Percentiles rank a stretch among this genome's conserved stretches.
Conservation (phyloP, 2,329 filamentous ascomycete species). For the Plectosphaerella plurivora region DNA sequence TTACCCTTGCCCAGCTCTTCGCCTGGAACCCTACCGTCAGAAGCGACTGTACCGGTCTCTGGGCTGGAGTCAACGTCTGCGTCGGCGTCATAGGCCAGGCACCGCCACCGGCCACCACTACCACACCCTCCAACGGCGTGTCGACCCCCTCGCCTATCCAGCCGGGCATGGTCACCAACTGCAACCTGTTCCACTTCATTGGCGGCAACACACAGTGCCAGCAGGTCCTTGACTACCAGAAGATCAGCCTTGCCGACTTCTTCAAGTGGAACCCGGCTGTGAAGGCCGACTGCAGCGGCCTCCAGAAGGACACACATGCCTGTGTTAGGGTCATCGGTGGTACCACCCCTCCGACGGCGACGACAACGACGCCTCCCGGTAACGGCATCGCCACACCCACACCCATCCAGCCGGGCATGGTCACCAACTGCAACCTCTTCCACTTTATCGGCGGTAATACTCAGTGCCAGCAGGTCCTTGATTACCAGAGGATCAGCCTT, state of each 20-base stretch:
- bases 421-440: conserved; percentile 15
- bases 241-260: neutral
- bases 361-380: neutral
- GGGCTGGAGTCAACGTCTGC: conserved; percentile 7
- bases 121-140: conserved; percentile 12
- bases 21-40: conserved; percentile 10
- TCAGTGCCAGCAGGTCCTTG: conserved; percentile 5
- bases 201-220: neutral
- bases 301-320: conserved; percentile 6
- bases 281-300: conserved; percentile 2
- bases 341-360: neutral
- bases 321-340: conserved; percentile 5
- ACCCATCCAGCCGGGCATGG: conserved; percentile 12
- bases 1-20: conserved; percentile 18
- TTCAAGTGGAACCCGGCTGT: conserved; percentile 1
- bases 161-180: conserved; percentile 20
- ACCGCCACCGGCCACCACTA: neutral
- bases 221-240: conserved; percentile 1
- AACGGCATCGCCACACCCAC: conserved; percentile 7
- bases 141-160: conserved; percentile 22
- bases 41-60: conserved; percentile 7
- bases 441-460: conserved; percentile 2
- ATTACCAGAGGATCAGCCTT: neutral
- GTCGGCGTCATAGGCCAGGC: neutral
- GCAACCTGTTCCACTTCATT: conserved; percentile 21